Evolutionary conservation across 495 filamentous ascomycete genomes (phyloP), one percentile per base, ranked within the genome.

Genomic region (Aspergillus indologenus): DNA sequence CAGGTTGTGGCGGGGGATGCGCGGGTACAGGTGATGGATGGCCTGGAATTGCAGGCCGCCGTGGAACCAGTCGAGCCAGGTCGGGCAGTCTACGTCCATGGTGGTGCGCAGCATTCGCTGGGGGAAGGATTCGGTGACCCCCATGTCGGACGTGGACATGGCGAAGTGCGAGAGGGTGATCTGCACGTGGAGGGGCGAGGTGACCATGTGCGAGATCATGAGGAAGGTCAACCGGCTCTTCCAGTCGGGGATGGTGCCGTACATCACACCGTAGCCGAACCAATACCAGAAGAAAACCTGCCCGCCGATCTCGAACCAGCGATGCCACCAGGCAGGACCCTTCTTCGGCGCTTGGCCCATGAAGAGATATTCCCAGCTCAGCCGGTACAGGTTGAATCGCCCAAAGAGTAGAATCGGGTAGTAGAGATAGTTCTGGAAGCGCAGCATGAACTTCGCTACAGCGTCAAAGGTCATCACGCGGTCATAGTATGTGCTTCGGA

Each of bases 101-200:
- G 94, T 97, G 12, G 94, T 98, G 57, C 94, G 83, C 51, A 98
- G 81, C 94, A 97, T 97, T 72, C 88, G 91, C 75, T 98, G 94
- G 2, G 94, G 87, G 71, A 98, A 98, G 15, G 89, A 93, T 74
- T 98, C 94, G 56, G 86, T 77, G 3, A 87, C 80, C 1, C 94
- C 94, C 23, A 96, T 77, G 65, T 98, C 94, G 8, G 91, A 84
- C 1, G 94, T 98, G 61, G 87, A 91, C 94, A 98, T 98, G 57
- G 92, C 90, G 71, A 96, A 98, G 74, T 98, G 94, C 11, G 89
- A 93, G 24, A 98, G 85, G 9, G 94, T 97, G 69, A 98, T 97
- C 75, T 98, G 94, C 40, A 93, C 86, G 68, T 98, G 94, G 21
- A 98, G 76, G 15, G 92, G 91, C 71, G 87, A 88, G 9, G 93